Percentiles rank a stretch among this genome's conserved stretches.
phyloP scores from a whole-genome alignment of 75 land plant species.

The Sequoia sempervirens region DNA sequence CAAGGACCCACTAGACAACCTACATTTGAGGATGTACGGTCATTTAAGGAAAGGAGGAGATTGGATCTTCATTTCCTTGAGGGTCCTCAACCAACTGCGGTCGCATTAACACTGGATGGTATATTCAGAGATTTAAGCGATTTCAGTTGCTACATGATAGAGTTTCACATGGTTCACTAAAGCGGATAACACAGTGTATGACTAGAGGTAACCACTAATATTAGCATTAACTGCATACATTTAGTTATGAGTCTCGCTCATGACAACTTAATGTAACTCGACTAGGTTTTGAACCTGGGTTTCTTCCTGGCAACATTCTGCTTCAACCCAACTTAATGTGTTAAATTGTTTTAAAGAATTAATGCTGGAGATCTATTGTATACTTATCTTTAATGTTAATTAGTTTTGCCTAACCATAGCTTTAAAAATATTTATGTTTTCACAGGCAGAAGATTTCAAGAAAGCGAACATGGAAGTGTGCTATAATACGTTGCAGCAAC shows the following conservation, averaged over 20 bases:
- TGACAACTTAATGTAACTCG: background rate
- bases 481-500: constrained; percentile 18
- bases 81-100: background rate
- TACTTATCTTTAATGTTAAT: background rate
- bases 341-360: background rate
- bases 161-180: background rate
- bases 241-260: background rate
- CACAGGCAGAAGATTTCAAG: constrained; percentile 8
- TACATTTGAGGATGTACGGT: background rate
- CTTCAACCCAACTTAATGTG: background rate
- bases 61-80: background rate
- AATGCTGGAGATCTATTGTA: background rate
- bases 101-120: background rate
- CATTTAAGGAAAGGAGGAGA: background rate
- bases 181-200: background rate
- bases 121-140: background rate
- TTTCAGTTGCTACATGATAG: background rate
- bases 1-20: too few species aligned
- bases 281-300: background rate
- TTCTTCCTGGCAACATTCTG: background rate
- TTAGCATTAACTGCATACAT: background rate
- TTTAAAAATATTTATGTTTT: background rate
- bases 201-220: background rate
- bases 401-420: background rate
- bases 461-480: constrained; percentile 15